phyloP scores from a whole-genome alignment of 106 monocot genomes.

The Dactylorhiza incarnata region DNA sequence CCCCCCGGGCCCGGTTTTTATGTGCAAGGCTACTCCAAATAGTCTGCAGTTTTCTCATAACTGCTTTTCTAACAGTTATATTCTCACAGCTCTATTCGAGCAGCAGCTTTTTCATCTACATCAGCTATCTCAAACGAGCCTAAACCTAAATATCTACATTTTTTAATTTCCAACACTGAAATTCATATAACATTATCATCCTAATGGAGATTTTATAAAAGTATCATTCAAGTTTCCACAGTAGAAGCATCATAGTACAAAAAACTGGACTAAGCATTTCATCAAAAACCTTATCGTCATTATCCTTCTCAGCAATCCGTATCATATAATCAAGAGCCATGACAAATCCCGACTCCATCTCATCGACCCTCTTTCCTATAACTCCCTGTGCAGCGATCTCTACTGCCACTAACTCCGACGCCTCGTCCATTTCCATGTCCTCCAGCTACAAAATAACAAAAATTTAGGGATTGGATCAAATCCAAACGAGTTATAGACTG shows the following conservation, averaged over 20 bases:
- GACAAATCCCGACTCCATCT: conserved; percentile 98
- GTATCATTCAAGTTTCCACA: not conserved
- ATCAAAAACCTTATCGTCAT: conserved; percentile 68
- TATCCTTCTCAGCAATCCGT: conserved; percentile 62
- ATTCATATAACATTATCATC: too few species aligned
- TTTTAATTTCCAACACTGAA: too few species aligned
- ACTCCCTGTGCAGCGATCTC: conserved; percentile 90
- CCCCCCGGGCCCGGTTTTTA: too few species aligned
- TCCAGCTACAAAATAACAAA: conserved; percentile 42
- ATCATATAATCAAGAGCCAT: conserved; percentile 98
- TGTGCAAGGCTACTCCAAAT: too few species aligned
- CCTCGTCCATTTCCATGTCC: conserved; percentile 87
- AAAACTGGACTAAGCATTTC: conserved; percentile 3
- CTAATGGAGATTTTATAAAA: too few species aligned
- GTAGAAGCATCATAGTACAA: not conserved
- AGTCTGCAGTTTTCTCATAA: too few species aligned
- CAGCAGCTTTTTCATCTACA: too few species aligned
- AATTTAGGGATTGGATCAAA: not conserved
- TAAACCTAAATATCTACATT: too few species aligned
- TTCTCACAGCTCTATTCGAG: too few species aligned
- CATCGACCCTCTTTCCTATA: conserved; percentile 89
- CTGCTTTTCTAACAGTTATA: too few species aligned
- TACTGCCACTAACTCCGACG: conserved; percentile 68
- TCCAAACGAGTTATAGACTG: not conserved
- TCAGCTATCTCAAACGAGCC: too few species aligned